Evolutionary conservation across 108 stramenopile genomes (phyloP).

Genomic region (Poteriospumella lacustris): DNA sequence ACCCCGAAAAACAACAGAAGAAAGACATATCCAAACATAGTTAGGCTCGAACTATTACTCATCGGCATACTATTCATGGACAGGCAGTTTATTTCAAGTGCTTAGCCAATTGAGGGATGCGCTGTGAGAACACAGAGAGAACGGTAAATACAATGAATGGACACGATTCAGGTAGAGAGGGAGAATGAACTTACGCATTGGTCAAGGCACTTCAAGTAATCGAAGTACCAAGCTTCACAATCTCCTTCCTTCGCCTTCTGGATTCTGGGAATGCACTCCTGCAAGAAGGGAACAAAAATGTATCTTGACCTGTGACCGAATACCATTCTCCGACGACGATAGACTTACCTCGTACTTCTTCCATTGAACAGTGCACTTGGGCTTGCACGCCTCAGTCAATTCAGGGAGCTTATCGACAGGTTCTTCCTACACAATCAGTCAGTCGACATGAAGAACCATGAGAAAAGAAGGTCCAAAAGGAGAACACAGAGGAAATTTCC

Average conservation of each 20-base stretch:
- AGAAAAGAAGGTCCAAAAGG: no score
- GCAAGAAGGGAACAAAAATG: no score
- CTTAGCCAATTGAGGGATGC: neutral
- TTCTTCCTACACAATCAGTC: no score
- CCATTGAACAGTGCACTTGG: slow-evolving; percentile 31
- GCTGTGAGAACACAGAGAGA: neutral
- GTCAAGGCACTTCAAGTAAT: slow-evolving; percentile 76
- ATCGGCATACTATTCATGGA: neutral
- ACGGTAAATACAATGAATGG: neutral
- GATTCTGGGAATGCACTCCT: slow-evolving; percentile 75
- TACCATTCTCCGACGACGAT: no score
- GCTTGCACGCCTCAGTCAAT: slow-evolving; percentile 38
- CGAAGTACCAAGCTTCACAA: slow-evolving; percentile 86
- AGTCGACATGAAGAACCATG: no score
- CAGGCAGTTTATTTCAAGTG: neutral
- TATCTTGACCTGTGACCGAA: no score
- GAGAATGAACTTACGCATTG: slow-evolving; percentile 56
- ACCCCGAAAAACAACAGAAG: no score
- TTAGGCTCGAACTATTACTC: neutral
- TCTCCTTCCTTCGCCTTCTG: slow-evolving; percentile 69
- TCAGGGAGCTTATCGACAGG: slow-evolving; percentile 29
- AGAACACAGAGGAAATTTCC: no score
- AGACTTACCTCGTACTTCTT: slow-evolving; percentile 50
- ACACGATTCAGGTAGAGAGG: neutral
- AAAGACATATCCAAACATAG: neutral